These are phyloP conservation scores for Aspergillus jensenii DNA, from an alignment of 2,329 filamentous ascomycete genomes.

Conservation along the genomic window DNA sequence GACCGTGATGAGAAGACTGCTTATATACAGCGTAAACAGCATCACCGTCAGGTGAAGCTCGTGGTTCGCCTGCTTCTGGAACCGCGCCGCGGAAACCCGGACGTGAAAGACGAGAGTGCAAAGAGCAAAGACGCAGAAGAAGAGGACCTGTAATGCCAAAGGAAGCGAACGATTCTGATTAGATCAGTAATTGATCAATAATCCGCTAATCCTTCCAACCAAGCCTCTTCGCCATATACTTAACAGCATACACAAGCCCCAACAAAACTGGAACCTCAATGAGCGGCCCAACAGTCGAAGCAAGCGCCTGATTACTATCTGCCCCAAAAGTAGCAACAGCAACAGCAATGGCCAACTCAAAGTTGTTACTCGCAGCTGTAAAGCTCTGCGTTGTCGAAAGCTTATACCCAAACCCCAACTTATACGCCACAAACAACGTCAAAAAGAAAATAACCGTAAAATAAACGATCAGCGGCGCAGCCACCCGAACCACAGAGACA, in stretches of 20 bases:
- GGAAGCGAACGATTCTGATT: not conserved
- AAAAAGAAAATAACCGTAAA: slow-evolving; percentile 72
- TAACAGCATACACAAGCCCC: slow-evolving; percentile 71
- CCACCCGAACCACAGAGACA: slow-evolving; percentile 76
- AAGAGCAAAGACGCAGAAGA: not conserved
- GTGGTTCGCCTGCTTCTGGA: not conserved
- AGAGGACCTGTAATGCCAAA: not conserved
- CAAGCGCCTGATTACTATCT: slow-evolving; percentile 75
- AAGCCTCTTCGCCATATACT: slow-evolving; percentile 22
- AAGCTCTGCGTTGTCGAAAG: slow-evolving; percentile 76
- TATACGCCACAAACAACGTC: slow-evolving; percentile 62
- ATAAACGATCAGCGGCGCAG: slow-evolving; percentile 78
- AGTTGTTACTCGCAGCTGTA: slow-evolving; percentile 89
- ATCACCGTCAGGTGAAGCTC: not conserved
- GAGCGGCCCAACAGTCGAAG: slow-evolving; percentile 78
- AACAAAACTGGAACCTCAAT: slow-evolving; percentile 84
- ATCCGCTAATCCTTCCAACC: slow-evolving; percentile 2
- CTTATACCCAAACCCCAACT: slow-evolving; percentile 71
- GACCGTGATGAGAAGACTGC: not conserved
- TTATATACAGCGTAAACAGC: not conserved
- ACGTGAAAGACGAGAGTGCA: not conserved
- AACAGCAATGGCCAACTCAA: slow-evolving; percentile 87
- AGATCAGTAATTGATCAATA: too few relatives aligned
- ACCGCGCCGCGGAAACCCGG: not conserved
- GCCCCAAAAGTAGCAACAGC: slow-evolving; percentile 78